phyloP scores from a whole-genome alignment of 2,329 filamentous ascomycete species.

The Triangularia setosa region DNA sequence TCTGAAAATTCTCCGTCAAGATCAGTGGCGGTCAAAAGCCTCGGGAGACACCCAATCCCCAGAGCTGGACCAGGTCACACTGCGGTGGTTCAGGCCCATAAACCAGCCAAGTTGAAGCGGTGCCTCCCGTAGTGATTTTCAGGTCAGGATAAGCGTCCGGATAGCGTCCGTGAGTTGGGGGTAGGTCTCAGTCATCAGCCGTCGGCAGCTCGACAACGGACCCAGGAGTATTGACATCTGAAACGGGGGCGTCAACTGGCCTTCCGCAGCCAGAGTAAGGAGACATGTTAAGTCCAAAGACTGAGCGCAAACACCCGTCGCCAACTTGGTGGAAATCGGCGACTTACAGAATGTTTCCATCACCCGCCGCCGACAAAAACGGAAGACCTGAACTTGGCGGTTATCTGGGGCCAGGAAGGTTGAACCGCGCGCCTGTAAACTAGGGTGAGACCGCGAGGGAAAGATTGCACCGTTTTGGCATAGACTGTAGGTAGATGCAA shows the following conservation, averaged over 20 bases:
- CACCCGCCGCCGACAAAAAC: neutral
- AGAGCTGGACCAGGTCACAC: neutral
- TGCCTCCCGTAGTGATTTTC: neutral
- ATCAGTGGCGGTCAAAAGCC: neutral
- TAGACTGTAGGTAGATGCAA: neutral
- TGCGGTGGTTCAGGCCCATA: neutral
- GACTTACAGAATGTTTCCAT: neutral
- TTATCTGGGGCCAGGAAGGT: neutral
- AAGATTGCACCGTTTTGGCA: neutral
- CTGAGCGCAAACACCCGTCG: neutral
- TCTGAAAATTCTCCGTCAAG: neutral
- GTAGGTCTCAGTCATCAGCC: neutral
- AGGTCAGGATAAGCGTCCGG: neutral
- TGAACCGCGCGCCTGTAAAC: neutral
- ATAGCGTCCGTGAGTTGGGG: neutral
- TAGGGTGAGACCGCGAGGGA: neutral
- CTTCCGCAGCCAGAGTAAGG: neutral
- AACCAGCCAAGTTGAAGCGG: neutral
- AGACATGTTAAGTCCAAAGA: neutral
- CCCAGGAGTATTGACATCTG: neutral
- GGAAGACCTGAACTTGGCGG: neutral
- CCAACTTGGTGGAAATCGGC: neutral
- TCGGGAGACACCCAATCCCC: neutral
- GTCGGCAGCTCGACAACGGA: neutral
- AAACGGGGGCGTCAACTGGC: neutral